Percentiles rank a stretch among this genome's conserved stretches.
phyloP scores from a whole-genome alignment of 2,329 filamentous ascomycete species.

The Rhinocladiella mackenziei region DNA sequence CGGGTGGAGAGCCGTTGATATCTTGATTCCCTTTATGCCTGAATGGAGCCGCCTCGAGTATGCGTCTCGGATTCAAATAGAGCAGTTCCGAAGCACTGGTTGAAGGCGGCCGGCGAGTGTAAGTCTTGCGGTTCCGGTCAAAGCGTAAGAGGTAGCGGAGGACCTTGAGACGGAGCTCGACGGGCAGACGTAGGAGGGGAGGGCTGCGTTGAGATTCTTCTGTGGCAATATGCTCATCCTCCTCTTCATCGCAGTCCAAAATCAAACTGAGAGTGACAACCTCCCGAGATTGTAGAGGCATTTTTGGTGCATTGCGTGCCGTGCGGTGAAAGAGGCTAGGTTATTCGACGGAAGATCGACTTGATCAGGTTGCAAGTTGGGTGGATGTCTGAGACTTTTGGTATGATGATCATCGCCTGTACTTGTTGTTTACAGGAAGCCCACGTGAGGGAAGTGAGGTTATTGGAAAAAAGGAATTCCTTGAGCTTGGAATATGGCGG shows the following conservation, averaged over 20 bases:
- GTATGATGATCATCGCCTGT: too few species aligned
- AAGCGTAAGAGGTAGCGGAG: conserved; percentile 21
- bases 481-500: too few species aligned
- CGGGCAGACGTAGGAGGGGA: conserved; percentile 17
- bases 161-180: conserved; percentile 24
- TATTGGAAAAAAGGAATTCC: too few species aligned
- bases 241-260: conserved; percentile 20
- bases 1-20: conserved; percentile 20
- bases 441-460: too few species aligned
- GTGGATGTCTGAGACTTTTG: too few species aligned
- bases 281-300: conserved; percentile 24
- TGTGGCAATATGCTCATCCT: conserved; percentile 8
- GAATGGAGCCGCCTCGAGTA: conserved; percentile 24
- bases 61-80: conserved; percentile 14
- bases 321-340: not conserved
- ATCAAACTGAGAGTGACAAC: conserved; percentile 23
- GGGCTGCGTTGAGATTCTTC: conserved; percentile 3
- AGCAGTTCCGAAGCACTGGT: conserved; percentile 15
- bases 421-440: too few species aligned
- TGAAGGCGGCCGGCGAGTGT: conserved; percentile 18
- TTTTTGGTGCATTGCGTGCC: conserved; percentile 16
- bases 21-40: conserved; percentile 22
- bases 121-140: conserved; percentile 20
- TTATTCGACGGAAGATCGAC: not conserved
- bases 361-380: too few species aligned